Evolutionary conservation across 2,329 filamentous ascomycete species (phyloP), one percentile per base, ranked within the genome.

Genomic region (Periconia sp.): DNA sequence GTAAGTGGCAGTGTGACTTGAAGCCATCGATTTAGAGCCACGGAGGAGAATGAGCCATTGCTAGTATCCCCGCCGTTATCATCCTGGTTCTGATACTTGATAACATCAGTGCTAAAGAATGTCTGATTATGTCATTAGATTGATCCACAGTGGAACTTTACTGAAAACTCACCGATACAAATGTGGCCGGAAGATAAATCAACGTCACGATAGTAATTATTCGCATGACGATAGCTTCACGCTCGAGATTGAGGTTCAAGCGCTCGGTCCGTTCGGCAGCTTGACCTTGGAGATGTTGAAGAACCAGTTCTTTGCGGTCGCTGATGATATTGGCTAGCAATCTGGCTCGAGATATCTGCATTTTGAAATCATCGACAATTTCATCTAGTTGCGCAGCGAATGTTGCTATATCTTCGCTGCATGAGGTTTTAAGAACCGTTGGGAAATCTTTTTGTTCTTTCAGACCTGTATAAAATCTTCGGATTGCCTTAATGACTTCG

Each of bases 21-120:
- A 2, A 76, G 52, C 74, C 74, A 77, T 40, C 70, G 56, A 10
- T 55, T 30, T 48, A 76, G 43, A 8, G 73, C 74, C 6, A 62
- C 35, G 6, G 30, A 23, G 0, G 72, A 74, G 43, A 69, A 75
- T 27, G 23, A 5, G 8, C 23, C 23, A 27, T 27, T 8, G 8
- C 23, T 27, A 27, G 23, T 27, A 27, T 8, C 23, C 2, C 61
- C 57, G 2, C 61, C 64, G 2, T 20, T 58, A 23, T 19, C 10
- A 45, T 51, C 50, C 46, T 60, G 60, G 37, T 66, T 57, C 50
- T 74, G 72, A 48, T 68, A 76, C 52, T 72, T 73, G 14, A 76
- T 51, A 10, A 76, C 61, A 44, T 76, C 73, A 0, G 74, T 76
- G 43, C 72, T 71, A 54, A 77, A 77, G 48, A 77, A 74, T 1